Evolutionary conservation across 345 rosid species (phyloP).

Genomic region (Ceriops decandra): DNA sequence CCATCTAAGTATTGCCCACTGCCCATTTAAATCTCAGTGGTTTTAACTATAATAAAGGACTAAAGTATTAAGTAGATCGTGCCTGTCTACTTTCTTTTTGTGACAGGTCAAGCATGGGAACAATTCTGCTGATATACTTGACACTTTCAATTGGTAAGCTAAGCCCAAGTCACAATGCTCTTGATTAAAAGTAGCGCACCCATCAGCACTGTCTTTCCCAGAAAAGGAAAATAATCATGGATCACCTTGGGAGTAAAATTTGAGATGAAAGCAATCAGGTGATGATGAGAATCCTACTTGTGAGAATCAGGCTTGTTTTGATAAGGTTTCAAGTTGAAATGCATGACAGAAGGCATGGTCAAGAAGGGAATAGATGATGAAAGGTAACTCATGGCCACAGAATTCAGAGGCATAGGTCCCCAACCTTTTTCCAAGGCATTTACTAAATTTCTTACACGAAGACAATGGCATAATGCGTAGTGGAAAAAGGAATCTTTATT

Average conservation of each 20-base stretch:
- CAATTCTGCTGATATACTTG: slow-evolving; percentile 84
- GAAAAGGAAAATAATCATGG: slow-evolving; percentile 12
- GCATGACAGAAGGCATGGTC: slow-evolving; percentile 15
- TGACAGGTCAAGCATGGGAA: slow-evolving; percentile 91
- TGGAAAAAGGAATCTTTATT: slow-evolving; percentile 52
- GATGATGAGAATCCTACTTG: background rate
- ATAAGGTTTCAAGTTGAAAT: slow-evolving; percentile 17
- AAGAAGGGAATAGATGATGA: slow-evolving; percentile 21
- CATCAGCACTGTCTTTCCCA: slow-evolving; percentile 1
- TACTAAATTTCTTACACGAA: slow-evolving; percentile 20
- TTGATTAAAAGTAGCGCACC: slow-evolving; percentile 32
- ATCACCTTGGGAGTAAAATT: slow-evolving; percentile 18
- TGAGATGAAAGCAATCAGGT: slow-evolving; percentile 8
- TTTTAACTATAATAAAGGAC: too few species aligned
- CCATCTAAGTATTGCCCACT: too few species aligned
- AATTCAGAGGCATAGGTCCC: background rate
- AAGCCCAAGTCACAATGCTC: slow-evolving; percentile 27
- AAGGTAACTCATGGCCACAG: slow-evolving; percentile 16
- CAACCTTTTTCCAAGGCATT: slow-evolving; percentile 8
- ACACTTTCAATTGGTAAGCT: slow-evolving; percentile 60
- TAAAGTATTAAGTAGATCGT: background rate
- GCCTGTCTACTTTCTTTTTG: slow-evolving; percentile 2
- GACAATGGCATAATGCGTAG: slow-evolving; percentile 32
- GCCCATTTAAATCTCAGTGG: too few species aligned
- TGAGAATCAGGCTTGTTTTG: slow-evolving; percentile 3